Evolutionary conservation across 306 rosid species (phyloP), one percentile per base, ranked within the genome.

Genomic region (Cicer judaicum): DNA sequence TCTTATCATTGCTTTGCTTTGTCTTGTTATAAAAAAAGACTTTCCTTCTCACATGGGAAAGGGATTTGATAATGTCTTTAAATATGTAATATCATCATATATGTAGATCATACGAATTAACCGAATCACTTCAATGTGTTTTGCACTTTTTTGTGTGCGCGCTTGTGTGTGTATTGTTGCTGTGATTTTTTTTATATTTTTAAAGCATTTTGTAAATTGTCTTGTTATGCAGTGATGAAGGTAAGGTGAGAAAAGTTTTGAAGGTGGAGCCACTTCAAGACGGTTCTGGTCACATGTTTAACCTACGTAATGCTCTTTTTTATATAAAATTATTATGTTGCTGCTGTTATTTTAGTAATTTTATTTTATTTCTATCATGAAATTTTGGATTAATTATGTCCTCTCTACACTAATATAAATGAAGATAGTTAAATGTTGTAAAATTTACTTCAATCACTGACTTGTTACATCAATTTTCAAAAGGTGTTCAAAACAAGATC

Each of bases 251-350:
- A 83, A 93, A 93, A 84, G 74, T 87, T 55, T 86, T 93, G 83
- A 93, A 87, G 86, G 91, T 93, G 88, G 94, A 89, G 84, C 97
- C 98, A 75, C 91, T 91, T 80, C 90, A 80, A 1, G 97, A 93
- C 73, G 88, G 86, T 82, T 85, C 96, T 75, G 98, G 98, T 53
- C 98, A 85, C 83, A 78, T 89, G 75, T 88, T 93, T 84, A 89
- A 86, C 83, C 87, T 93, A 47, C 82, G 98, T 93, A 88, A 89
- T 78, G 36, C 64, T 72, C 80, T 74, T 80, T 60, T 70, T 77
- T 59, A 29, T 80, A 53, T 66, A 56, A 87, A 64, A 70, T 60
- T 66, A 4, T 29, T 29, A 29, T 3, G 36, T 56, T 67, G 39
- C 15, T 38, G 54, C 49, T n/a, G 41, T 44, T 57, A 16, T 70